Conservation (phyloP, 805 yeast genomes). For the Metschnikowia continentalis region DNA sequence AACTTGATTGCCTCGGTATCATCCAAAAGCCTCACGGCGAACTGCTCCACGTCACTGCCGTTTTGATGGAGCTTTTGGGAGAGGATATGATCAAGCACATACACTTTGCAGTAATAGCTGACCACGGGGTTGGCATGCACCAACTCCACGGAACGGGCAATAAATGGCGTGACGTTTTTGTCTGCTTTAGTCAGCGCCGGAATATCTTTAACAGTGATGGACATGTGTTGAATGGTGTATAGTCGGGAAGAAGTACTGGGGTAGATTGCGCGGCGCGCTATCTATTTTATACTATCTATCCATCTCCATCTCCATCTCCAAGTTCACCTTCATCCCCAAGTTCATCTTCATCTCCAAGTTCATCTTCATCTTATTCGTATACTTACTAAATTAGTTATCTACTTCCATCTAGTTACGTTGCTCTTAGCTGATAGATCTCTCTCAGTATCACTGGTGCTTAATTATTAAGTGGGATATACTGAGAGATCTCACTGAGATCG, state of each 20-base stretch:
- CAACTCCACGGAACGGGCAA: slow-evolving; percentile 57
- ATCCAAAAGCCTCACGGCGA: slow-evolving; percentile 62
- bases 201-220: slow-evolving; percentile 4
- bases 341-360: too few relatives aligned
- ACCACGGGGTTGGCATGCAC: slow-evolving; percentile 57
- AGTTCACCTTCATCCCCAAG: too few relatives aligned
- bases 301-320: too few relatives aligned
- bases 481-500: too few relatives aligned
- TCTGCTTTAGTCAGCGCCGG: slow-evolving; percentile 23
- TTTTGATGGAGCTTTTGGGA: slow-evolving; percentile 53
- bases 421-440: too few relatives aligned
- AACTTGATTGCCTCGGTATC: slow-evolving; percentile 60
- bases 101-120: slow-evolving; percentile 63
- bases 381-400: too few relatives aligned
- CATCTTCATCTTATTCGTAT: too few relatives aligned
- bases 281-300: too few relatives aligned
- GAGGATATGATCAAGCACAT: slow-evolving; percentile 71
- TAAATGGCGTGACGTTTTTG: slow-evolving; percentile 42
- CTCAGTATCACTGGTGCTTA: too few relatives aligned
- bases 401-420: too few relatives aligned
- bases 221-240: neutral
- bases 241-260: neutral
- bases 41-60: slow-evolving; percentile 51
- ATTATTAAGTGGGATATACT: too few relatives aligned
- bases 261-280: neutral